Base-by-base conservation (phyloP, 2,329 filamentous ascomycete species). In the Harringtonia lauricola region DNA sequence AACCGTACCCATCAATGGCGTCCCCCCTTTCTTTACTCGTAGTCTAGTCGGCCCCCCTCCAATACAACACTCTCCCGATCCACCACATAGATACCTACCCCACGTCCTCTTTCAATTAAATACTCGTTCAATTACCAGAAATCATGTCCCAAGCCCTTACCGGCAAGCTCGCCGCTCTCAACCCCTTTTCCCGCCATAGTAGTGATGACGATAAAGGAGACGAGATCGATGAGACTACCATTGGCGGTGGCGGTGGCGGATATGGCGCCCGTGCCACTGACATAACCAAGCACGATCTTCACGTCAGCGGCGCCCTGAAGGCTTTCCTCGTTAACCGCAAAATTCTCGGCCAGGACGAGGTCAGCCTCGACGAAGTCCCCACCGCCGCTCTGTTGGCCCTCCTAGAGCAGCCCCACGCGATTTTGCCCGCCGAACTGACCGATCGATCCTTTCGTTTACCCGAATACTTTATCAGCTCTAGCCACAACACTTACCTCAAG, bases 391-490 rank as follows among this genome's bases (percentile, higher is more conserved):
- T 83, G 21, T 60, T 64, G 19, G 60, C 64, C 2, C 60, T 83
- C 15, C 63, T 83, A 8, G 65, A 71, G 47, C 72, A 67, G 50
- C 68, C 73, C 28, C 74, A 81, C 57, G 70, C 79, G 52, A 55
- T 65, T 31, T 73, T 81, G 1, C 79, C 79, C 0, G 47, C 57
- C 2, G 60, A 69, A 42, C 58, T 80, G 13, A 68, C 70, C 9
- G 75, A 81, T 53, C 64, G 75, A 45, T 74, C 70, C 12, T 66
- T 76, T 49, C 73, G 79, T 1, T 61, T 86, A 19, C 73, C 79
- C 2, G 78, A 83, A 50, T 86, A 86, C 59, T 85, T 79, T 54
- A 76, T 86, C 61, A 82, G 76, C 59, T 83, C 79, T 4, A 82
- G 76, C 50, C 81, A 86, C 63, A 86, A 86, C 59, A 86, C 81